Base-by-base conservation (phyloP, 2,329 filamentous ascomycete genomes). In the Beauveria brongniartii region DNA sequence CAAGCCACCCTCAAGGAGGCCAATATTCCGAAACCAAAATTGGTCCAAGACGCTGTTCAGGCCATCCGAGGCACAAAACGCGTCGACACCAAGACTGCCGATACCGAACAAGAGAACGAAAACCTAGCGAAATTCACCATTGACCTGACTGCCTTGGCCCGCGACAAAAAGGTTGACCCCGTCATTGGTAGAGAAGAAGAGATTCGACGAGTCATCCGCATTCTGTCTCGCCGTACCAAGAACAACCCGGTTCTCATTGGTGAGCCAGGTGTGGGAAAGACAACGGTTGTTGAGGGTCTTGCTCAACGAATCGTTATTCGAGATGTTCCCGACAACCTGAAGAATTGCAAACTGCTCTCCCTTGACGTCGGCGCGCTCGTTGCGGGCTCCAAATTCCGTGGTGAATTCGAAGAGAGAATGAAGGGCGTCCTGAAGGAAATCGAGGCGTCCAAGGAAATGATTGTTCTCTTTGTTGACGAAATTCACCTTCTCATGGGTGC, bases 371-470 rank as follows among this genome's bases (percentile, higher is more conserved):
- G 94, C 68, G 90, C 93, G 26, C 81, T 99, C 61, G 93, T 99
- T 65, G 94, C 94, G 62, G 94, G 94, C 67, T 97, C 92, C 84
- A 99, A 99, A 78, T 99, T 95, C 79, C 88, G 94, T 55, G 94
- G 94, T 78, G 94, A 99, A 74, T 99, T 99, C 63, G 94, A 99
- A 74, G 94, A 99, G 80, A 86, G 94, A 68, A 97, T 99, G 92
- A 99, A 99, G 83, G 92, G 93, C 60, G 94, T 99, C 5, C 76
- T 99, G 69, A 99, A 97, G 75, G 94, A 99, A 77, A 96, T 99
- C 62, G 84, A 92, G 67, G 88, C 96, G 61, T 91, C 92, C 56
- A 95, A 94, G 73, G 93, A 97, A 62, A 96, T 92, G 80, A 97
- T 99, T 71, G 89, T 99, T 57, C 86, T 99, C 64, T 99, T 99